Evolutionary conservation across 2,329 filamentous ascomycete genomes (phyloP).

Genomic region (Pleomassaria siparia): DNA sequence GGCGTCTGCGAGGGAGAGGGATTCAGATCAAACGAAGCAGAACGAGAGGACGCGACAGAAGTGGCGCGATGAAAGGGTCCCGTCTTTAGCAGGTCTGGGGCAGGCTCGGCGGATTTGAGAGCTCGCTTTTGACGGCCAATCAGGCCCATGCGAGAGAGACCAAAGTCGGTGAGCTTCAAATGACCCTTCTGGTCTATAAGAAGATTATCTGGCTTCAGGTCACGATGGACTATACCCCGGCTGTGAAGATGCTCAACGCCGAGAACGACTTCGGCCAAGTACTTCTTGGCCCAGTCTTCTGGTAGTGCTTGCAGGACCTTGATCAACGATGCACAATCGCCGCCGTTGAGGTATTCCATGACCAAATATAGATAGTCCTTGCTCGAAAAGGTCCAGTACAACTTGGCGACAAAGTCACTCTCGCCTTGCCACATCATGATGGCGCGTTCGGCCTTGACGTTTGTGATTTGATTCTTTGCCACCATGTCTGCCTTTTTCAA

Average conservation of each 20-base stretch:
- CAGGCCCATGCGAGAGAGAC: constrained; percentile 93
- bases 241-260: constrained; percentile 95
- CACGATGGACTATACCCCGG: constrained; percentile 92
- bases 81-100: constrained; percentile 87
- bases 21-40: constrained; percentile 85
- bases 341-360: constrained; percentile 98
- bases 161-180: constrained; percentile 96
- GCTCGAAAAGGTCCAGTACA: constrained; percentile 99
- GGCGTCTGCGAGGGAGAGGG: constrained; percentile 84
- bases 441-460: constrained; percentile 95
- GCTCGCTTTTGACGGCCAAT: constrained; percentile 95
- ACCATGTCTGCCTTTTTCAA: constrained; percentile 99
- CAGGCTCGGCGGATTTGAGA: constrained; percentile 75
- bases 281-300: constrained; percentile 98
- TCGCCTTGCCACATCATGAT: constrained; percentile 99
- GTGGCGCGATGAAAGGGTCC: constrained; percentile 85
- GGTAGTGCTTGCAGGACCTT: constrained; percentile 89
- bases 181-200: constrained; percentile 97
- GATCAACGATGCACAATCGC: constrained; percentile 94
- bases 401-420: constrained; percentile 97
- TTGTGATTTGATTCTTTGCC: constrained; percentile 98
- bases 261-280: constrained; percentile 93
- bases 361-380: constrained; percentile 98
- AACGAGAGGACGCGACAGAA: constrained; percentile 87
- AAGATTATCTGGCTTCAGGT: constrained; percentile 95